phyloP scores from a whole-genome alignment of 495 filamentous ascomycete species.

The Penicillium cataractarum region DNA sequence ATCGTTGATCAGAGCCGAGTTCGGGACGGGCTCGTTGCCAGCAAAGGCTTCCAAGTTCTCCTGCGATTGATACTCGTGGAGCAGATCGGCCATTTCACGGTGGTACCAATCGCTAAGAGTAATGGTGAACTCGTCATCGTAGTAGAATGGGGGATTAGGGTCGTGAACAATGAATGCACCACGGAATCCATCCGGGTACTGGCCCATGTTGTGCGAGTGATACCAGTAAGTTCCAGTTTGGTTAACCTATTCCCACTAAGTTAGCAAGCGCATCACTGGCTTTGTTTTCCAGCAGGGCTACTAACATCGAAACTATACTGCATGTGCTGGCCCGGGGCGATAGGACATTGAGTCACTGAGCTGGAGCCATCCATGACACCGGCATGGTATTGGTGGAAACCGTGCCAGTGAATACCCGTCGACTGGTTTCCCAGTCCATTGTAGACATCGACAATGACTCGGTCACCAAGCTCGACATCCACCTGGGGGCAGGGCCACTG shows the following conservation, averaged over 20 bases:
- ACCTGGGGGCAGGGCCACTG: conserved; percentile 78
- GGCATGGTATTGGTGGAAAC: conserved; percentile 64
- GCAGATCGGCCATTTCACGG: conserved; percentile 59
- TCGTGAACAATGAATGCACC: conserved; percentile 77
- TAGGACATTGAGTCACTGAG: conserved; percentile 68
- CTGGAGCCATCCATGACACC: conserved; percentile 65
- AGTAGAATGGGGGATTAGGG: conserved; percentile 63
- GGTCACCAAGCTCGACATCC: conserved; percentile 70
- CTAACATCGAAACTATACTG: conserved; percentile 77
- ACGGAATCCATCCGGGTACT: conserved; percentile 81
- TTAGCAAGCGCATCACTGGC: not conserved
- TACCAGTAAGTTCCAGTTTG: conserved; percentile 88
- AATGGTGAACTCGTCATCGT: conserved; percentile 68
- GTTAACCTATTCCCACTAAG: conserved; percentile 55
- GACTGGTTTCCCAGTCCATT: conserved; percentile 76
- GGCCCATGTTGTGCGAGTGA: conserved; percentile 71
- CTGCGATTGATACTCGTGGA: conserved; percentile 55
- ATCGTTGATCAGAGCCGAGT: conserved; percentile 73
- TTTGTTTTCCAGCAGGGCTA: conserved; percentile 25
- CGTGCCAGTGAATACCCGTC: conserved; percentile 73
- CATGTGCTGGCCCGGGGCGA: conserved; percentile 58
- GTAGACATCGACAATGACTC: conserved; percentile 70
- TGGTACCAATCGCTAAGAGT: conserved; percentile 71
- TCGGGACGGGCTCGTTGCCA: conserved; percentile 65
- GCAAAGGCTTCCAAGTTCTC: conserved; percentile 48